phyloP scores from a whole-genome alignment of 1,139 yeast species.

The Blastobotrys aristatus region DNA sequence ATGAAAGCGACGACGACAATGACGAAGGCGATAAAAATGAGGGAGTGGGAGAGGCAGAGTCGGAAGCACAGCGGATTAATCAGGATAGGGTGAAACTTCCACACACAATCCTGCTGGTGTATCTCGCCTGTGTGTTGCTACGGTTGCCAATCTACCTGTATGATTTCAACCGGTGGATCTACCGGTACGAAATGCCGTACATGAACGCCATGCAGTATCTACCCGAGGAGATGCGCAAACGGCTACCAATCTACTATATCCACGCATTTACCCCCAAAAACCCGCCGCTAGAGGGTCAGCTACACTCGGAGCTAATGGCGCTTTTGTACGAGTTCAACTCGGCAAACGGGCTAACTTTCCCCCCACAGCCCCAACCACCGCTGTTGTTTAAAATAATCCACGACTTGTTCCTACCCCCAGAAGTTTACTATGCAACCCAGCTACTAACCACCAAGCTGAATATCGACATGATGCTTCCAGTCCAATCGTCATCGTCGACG shows the following conservation, averaged over 20 bases:
- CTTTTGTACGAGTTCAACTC: slow-evolving; percentile 16
- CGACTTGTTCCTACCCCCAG: slow-evolving; percentile 35
- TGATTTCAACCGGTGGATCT: slow-evolving; percentile 33
- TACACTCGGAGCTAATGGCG: slow-evolving; percentile 15
- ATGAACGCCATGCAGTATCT: slow-evolving; percentile 21
- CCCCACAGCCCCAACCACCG: slow-evolving; percentile 24
- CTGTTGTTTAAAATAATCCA: slow-evolving; percentile 28
- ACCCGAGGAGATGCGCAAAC: slow-evolving; percentile 20
- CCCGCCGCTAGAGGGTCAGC: slow-evolving; percentile 17
- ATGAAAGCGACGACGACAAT: slow-evolving; percentile 3
- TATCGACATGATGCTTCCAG: not conserved
- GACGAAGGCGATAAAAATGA: not conserved
- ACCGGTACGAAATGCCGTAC: slow-evolving; percentile 29
- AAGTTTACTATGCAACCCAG: slow-evolving; percentile 27
- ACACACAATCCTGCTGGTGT: slow-evolving; percentile 26
- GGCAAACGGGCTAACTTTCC: slow-evolving; percentile 20
- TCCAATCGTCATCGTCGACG: not conserved
- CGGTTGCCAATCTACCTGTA: slow-evolving; percentile 28
- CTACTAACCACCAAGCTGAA: slow-evolving; percentile 13
- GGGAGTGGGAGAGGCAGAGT: not conserved
- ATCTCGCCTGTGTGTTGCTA: slow-evolving; percentile 28
- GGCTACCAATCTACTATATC: slow-evolving; percentile 16
- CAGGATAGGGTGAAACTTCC: slow-evolving; percentile 9
- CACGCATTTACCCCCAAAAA: slow-evolving; percentile 16
- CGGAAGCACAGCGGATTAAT: not conserved